Evolutionary conservation across 352 stramenopile genomes (phyloP).

Genomic region (Phytophthora crassamura): DNA sequence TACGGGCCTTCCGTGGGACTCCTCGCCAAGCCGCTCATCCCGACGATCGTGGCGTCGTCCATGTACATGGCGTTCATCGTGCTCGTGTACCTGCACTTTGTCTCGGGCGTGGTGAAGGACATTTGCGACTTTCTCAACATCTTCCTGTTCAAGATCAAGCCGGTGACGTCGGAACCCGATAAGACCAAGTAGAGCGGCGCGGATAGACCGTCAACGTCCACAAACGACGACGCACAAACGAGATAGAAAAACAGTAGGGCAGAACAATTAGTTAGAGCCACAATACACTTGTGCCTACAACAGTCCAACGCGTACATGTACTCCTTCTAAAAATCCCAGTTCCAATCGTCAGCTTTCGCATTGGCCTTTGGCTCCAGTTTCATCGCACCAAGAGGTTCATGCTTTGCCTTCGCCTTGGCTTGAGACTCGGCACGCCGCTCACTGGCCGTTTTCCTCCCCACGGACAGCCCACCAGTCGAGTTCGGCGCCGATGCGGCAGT

Average conservation of each 20-base stretch:
- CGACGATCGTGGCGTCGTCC: conserved; percentile 69
- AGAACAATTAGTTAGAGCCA: conserved; percentile 25
- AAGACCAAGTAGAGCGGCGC: conserved; percentile 40
- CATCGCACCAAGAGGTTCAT: conserved; percentile 59
- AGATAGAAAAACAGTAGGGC: conserved; percentile 19
- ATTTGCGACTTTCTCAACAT: conserved; percentile 90
- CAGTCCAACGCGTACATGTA: background rate
- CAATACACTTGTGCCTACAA: conserved; percentile 24
- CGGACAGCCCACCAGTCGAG: conserved; percentile 25
- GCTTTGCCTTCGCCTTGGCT: conserved; percentile 68
- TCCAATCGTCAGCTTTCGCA: conserved; percentile 77
- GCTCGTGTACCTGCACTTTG: conserved; percentile 82
- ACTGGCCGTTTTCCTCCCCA: conserved; percentile 50
- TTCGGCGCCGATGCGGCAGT: conserved; percentile 13
- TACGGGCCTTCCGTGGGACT: conserved; percentile 63
- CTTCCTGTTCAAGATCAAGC: conserved; percentile 84
- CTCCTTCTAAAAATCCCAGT: conserved; percentile 88
- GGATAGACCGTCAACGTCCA: background rate
- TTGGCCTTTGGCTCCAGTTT: conserved; percentile 51
- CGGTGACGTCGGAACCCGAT: conserved; percentile 29
- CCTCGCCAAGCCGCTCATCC: conserved; percentile 55
- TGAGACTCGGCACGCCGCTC: conserved; percentile 68
- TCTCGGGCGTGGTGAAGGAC: conserved; percentile 81
- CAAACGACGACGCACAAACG: background rate
- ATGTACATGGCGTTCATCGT: conserved; percentile 82